Percentiles rank a stretch among this genome's conserved stretches.
Evolutionary conservation across 352 stramenopile species (phyloP).

Genomic region (Pythium phragmitis): DNA sequence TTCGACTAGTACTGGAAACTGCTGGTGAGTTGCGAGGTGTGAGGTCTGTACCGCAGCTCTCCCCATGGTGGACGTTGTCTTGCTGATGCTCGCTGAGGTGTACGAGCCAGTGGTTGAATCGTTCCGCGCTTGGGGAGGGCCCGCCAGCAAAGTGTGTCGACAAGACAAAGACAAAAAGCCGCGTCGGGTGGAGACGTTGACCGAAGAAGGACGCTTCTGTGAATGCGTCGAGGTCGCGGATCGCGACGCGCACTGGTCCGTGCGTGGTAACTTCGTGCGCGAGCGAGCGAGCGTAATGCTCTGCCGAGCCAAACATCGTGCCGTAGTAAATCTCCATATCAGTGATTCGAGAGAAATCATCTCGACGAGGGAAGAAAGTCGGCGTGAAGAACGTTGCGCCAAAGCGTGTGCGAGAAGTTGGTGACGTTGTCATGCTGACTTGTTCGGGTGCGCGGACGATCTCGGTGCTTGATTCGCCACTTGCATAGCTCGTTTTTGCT

Average conservation of each 20-base stretch:
- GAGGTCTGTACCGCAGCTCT: background rate
- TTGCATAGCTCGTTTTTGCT: background rate
- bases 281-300: constrained; percentile 88
- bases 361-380: background rate
- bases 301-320: constrained; percentile 92
- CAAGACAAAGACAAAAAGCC: constrained; percentile 88
- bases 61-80: background rate
- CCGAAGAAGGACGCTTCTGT: constrained; percentile 22
- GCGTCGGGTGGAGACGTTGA: constrained; percentile 27
- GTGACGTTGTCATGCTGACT: background rate
- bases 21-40: too few relatives aligned
- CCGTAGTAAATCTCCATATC: constrained; percentile 92
- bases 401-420: background rate
- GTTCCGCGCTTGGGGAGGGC: constrained; percentile 90
- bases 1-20: too few relatives aligned
- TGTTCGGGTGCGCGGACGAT: background rate
- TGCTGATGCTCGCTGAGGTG: background rate
- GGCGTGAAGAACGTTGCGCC: background rate
- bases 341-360: constrained; percentile 24
- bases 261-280: constrained; percentile 51
- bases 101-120: constrained; percentile 83
- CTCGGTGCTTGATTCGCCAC: background rate
- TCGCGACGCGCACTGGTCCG: constrained; percentile 53
- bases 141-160: constrained; percentile 95
- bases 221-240: constrained; percentile 90